These are phyloP conservation scores for Wickerhamomyces sp. DNA, from an alignment of 1,139 yeast genomes.

Conservation along the genomic window DNA sequence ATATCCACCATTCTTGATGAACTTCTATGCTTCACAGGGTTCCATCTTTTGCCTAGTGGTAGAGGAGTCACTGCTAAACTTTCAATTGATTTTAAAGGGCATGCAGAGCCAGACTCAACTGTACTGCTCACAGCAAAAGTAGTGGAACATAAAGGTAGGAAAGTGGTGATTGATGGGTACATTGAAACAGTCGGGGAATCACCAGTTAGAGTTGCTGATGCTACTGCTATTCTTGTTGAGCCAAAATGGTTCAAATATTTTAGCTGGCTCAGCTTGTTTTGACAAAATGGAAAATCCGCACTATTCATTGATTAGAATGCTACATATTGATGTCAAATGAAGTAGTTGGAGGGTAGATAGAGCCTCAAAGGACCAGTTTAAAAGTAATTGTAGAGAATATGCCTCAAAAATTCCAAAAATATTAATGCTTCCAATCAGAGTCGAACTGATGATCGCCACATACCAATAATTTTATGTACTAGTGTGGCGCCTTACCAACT, in stretches of 20 bases:
- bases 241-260: slow-evolving; percentile 77
- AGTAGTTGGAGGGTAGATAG: too few relatives aligned
- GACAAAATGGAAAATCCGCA: neutral
- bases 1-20: slow-evolving; percentile 83
- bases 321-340: too few relatives aligned
- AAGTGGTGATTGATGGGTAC: slow-evolving; percentile 29
- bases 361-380: too few relatives aligned
- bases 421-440: slow-evolving; percentile 70
- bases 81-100: slow-evolving; percentile 58
- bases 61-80: slow-evolving; percentile 90
- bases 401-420: slow-evolving; percentile 17
- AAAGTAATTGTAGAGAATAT: neutral
- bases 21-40: slow-evolving; percentile 81
- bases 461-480: too few relatives aligned
- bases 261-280: slow-evolving; percentile 44
- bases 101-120: slow-evolving; percentile 60
- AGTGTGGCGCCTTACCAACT: slow-evolving; percentile 92
- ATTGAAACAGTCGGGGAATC: slow-evolving; percentile 22
- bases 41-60: slow-evolving; percentile 72
- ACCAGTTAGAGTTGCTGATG: slow-evolving; percentile 42
- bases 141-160: slow-evolving; percentile 66
- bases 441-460: slow-evolving; percentile 90
- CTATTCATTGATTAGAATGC: neutral
- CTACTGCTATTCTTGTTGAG: slow-evolving; percentile 63
- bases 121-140: slow-evolving; percentile 69